These are phyloP conservation scores for Clathrospora elynae DNA, from an alignment of 2,329 filamentous ascomycete species.

Conservation along the genomic window DNA sequence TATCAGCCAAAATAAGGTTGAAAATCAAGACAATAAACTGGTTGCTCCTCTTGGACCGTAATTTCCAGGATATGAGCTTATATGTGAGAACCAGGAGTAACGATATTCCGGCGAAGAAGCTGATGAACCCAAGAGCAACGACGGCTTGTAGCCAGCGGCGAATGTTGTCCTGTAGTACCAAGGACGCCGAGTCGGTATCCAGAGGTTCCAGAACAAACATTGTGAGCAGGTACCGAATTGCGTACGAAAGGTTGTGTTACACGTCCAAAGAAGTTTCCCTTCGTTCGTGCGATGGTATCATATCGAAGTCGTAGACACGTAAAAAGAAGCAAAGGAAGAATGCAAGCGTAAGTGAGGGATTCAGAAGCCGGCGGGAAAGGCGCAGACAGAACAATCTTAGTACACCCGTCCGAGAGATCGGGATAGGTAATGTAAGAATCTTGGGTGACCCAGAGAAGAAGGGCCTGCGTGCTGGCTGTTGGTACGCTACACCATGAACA, in stretches of 20 bases:
- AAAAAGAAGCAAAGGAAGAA: constrained; percentile 1
- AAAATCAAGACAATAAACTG: constrained; percentile 73
- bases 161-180: constrained; percentile 44
- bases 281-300: constrained; percentile 18
- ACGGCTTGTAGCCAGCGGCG: constrained; percentile 54
- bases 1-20: constrained; percentile 70
- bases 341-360: constrained; percentile 6
- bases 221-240: constrained; percentile 3
- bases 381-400: constrained; percentile 9
- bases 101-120: constrained; percentile 51
- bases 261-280: constrained; percentile 20
- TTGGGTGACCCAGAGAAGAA: constrained; percentile 5
- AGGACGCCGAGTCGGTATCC: constrained; percentile 37
- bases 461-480: constrained; percentile 13
- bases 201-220: constrained; percentile 31
- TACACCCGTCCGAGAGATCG: constrained; percentile 13
- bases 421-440: constrained; percentile 34
- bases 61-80: constrained; percentile 51
- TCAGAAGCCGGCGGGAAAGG: constrained; percentile 7
- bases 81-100: constrained; percentile 55
- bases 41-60: constrained; percentile 54
- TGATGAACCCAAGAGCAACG: constrained; percentile 54
- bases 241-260: no score
- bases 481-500: no score
- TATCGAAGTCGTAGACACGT: constrained; percentile 20